Evolutionary conservation across 2,329 filamentous ascomycete species (phyloP).

Genomic region (Xylariales sp.): DNA sequence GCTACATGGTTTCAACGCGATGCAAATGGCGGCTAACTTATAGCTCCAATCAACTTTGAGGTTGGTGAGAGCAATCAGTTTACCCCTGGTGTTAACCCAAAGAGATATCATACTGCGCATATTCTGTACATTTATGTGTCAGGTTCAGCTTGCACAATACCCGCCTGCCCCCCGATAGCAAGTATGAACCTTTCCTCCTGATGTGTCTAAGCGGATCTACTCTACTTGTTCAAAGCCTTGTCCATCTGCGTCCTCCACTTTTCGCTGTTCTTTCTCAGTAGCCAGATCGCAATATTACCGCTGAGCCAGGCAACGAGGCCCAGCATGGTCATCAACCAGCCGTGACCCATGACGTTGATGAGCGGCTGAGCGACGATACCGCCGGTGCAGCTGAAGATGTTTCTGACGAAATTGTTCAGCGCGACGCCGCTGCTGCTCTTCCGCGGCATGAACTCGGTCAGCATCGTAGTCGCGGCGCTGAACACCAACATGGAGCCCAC

Average conservation of each 20-base stretch:
- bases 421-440: conserved; percentile 69
- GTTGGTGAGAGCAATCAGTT: no score
- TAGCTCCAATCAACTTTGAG: no score
- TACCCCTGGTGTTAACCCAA: no score
- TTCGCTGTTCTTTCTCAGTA: conserved; percentile 55
- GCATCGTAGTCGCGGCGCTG: conserved; percentile 70
- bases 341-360: conserved; percentile 66
- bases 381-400: conserved; percentile 71
- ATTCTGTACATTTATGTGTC: no score
- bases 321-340: conserved; percentile 66
- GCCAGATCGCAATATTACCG: conserved; percentile 53
- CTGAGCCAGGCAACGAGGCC: conserved; percentile 51
- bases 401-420: conserved; percentile 76
- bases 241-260: conserved; percentile 64
- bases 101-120: no score
- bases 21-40: no score
- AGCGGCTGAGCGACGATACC: conserved; percentile 66
- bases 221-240: conserved; percentile 11
- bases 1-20: no score
- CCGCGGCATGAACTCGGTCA: conserved; percentile 77
- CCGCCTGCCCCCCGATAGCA: no score
- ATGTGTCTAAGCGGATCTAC: no score
- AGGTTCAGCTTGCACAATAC: no score
- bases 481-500: conserved; percentile 76
- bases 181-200: no score